phyloP scores from a whole-genome alignment of 1,284 basidiomycete genomes.

The Trichosporon asahii region DNA sequence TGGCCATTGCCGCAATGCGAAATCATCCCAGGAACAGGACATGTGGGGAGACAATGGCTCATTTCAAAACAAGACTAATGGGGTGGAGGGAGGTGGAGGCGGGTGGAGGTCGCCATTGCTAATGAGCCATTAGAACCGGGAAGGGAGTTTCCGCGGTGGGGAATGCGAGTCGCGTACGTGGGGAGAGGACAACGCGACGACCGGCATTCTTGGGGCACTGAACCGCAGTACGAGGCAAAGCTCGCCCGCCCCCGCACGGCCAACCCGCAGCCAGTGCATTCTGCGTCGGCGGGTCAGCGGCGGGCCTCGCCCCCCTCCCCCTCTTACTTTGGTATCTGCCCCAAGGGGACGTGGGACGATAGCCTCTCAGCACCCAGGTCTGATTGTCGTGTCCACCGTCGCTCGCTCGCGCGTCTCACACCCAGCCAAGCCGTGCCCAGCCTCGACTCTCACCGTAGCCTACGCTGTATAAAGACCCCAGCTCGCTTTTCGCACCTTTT shows the following conservation, averaged over 20 bases:
- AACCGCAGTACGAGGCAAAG: background rate
- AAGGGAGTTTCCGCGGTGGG: background rate
- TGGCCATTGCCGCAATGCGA: slow-evolving; percentile 3
- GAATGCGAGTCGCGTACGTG: background rate
- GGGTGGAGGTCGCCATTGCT: background rate
- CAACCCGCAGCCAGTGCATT: background rate
- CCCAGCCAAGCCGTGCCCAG: background rate
- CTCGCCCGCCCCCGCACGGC: background rate
- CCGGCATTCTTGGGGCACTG: background rate
- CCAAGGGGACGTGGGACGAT: slow-evolving; percentile 8
- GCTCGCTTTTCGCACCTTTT: background rate
- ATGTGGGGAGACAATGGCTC: background rate
- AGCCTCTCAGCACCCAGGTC: background rate
- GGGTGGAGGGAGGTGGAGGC: background rate
- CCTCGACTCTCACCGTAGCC: background rate
- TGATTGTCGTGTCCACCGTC: too few relatives aligned
- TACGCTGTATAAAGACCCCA: background rate
- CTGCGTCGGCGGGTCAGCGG: too few relatives aligned
- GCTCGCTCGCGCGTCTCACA: too few relatives aligned
- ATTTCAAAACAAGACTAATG: background rate
- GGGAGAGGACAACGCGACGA: background rate
- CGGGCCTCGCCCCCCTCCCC: too few relatives aligned
- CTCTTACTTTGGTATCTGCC: background rate
- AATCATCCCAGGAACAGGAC: background rate
- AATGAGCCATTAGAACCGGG: background rate